Base-by-base conservation (phyloP, 352 stramenopile genomes). In the Pythium plurisporium region DNA sequence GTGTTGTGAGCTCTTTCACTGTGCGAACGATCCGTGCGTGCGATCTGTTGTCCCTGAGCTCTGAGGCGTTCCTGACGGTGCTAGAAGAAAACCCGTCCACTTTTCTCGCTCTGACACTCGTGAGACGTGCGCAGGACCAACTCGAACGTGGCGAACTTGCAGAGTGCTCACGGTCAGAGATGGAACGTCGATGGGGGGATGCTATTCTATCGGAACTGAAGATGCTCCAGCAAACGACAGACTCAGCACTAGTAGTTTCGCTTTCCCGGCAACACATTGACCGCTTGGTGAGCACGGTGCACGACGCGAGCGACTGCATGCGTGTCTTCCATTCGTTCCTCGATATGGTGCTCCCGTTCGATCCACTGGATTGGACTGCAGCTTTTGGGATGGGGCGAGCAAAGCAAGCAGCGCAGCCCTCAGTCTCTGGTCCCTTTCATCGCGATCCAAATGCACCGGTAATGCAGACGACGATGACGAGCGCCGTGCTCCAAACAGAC, bases 1-100 rank as follows among this genome's bases (percentile, higher is more conserved):
- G 69, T 41, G 79, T 73, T 0, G 76, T 86, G 9, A 74, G 74
- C 30, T 53, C 65, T 1, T 76, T 67, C 46, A 75, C 76, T 0
- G 72, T 89, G 23, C 64, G 60, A 7, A 81, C 79, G 9, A 51
- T 86, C 37, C 68, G 75, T 1, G 72, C 76, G 1, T 89, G 76
- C 36, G 62, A 69, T 53, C 37, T 69, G 1, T 45, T 69, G 9
- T 59, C 62, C 5, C 27, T 69, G 22, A 55, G 62, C n/a, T 59
- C 62, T 5, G 54, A 69, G 14, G 43, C 25, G 9, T 55, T 64
- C 5, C 48, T 67, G 27, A 48, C 29, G 1, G 43, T 54, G 17
- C 36, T 67, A 17, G 44, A 67, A 22, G 36, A 52, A 14, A 54
- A 61, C n/a, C 0, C 41, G 19, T 64, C 61, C 27, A 55, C 62